A percentile compares a stretch with the other conserved stretches of the same genome.
phyloP scores from a whole-genome alignment of 163 green algal genomes.

The Scenedesmus sp. region DNA sequence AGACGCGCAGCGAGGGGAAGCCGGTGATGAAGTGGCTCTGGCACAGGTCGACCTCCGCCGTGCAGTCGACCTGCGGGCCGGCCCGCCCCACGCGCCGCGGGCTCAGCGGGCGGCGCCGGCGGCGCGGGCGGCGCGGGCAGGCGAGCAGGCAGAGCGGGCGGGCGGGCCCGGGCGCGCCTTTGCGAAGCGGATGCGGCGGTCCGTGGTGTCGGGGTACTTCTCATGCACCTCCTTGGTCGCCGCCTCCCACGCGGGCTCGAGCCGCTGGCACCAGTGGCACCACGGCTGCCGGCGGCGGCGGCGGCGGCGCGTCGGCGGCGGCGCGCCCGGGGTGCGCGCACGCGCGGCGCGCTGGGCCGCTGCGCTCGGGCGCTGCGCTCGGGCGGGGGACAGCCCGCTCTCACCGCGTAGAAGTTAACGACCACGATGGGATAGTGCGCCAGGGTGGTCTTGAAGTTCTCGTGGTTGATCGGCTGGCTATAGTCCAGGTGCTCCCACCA shows the following conservation, averaged over 20 bases:
- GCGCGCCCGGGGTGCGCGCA: neutral
- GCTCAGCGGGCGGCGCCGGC: too few species aligned
- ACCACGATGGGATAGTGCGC: slow-evolving; percentile 82
- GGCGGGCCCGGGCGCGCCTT: slow-evolving; percentile 65
- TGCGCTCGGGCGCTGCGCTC: too few species aligned
- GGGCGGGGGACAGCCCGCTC: too few species aligned
- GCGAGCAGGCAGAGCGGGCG: too few species aligned
- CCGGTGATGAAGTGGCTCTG: slow-evolving; percentile 82
- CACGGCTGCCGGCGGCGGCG: too few species aligned
- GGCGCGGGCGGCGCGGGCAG: too few species aligned
- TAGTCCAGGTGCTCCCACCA: slow-evolving; percentile 48
- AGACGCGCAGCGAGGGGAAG: slow-evolving; percentile 94
- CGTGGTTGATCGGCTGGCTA: slow-evolving; percentile 47
- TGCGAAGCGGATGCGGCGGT: slow-evolving; percentile 85
- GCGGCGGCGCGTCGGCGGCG: too few species aligned
- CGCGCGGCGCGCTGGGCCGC: too few species aligned
- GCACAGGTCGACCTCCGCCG: slow-evolving; percentile 79
- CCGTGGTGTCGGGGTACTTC: slow-evolving; percentile 76
- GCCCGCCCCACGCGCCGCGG: too few species aligned
- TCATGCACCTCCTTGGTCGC: slow-evolving; percentile 75
- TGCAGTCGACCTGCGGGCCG: slow-evolving; percentile 75
- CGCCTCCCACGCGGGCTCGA: slow-evolving; percentile 88
- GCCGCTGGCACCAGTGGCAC: slow-evolving; percentile 88
- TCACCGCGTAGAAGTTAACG: slow-evolving; percentile 94
- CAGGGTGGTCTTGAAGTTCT: slow-evolving; percentile 68